Conservation (phyloP, 108 stramenopile species). For the Ochromonas danica region DNA sequence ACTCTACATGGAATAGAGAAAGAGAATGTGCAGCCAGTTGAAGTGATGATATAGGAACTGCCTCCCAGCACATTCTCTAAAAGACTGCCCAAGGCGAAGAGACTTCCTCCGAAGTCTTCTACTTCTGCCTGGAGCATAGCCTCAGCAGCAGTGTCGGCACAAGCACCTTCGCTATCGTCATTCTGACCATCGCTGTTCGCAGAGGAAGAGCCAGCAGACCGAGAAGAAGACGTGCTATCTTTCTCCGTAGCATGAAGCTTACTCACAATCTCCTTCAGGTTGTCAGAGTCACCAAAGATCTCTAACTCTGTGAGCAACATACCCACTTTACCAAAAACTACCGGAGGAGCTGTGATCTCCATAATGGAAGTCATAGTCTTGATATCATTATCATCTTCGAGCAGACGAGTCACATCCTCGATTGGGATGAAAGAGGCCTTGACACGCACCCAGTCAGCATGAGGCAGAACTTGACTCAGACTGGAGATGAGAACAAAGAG, state of each 20-base stretch:
- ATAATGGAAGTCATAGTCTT: not conserved
- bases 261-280: not conserved
- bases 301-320: not conserved
- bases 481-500: not conserved
- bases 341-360: not conserved
- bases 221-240: too few relatives aligned
- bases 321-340: not conserved
- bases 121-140: too few relatives aligned
- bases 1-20: too few relatives aligned
- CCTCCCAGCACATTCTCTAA: not conserved
- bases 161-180: too few relatives aligned
- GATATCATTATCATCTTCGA: not conserved
- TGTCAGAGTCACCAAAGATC: not conserved
- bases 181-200: too few relatives aligned
- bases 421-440: not conserved
- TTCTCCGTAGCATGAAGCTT: not conserved
- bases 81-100: not conserved
- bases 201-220: too few relatives aligned
- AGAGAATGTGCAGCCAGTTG: not conserved
- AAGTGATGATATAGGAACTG: not conserved
- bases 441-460: not conserved
- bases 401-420: not conserved
- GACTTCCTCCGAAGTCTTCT: too few relatives aligned
- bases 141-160: too few relatives aligned
- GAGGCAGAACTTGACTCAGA: not conserved